Conservation (phyloP, 371 early-diverging fungal species). For the Circinella minor region DNA sequence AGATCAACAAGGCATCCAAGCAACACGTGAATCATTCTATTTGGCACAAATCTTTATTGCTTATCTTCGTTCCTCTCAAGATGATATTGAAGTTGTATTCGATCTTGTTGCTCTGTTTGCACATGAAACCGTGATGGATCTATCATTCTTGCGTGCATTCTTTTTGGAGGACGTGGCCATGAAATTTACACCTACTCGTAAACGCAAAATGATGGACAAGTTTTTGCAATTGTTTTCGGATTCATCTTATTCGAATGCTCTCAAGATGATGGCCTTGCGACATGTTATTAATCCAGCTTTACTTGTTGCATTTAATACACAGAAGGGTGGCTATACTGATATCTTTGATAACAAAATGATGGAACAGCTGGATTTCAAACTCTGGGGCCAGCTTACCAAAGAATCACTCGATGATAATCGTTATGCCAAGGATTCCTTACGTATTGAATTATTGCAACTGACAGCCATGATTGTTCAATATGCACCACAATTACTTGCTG, state of each 20-base stretch:
- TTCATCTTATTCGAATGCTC: constrained; percentile 39
- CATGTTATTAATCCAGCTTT: constrained; percentile 83
- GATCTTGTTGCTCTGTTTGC: constrained; percentile 80
- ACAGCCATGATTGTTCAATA: constrained; percentile 88
- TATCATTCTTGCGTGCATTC: constrained; percentile 73
- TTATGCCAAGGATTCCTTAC: constrained; percentile 73
- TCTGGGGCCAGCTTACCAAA: constrained; percentile 72
- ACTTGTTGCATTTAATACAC: constrained; percentile 55
- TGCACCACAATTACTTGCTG: constrained; percentile 76
- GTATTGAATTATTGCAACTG: constrained; percentile 91
- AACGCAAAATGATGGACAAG: constrained; percentile 66
- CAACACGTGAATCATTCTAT: constrained; percentile 60
- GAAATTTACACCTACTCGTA: constrained; percentile 58
- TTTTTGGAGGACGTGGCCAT: constrained; percentile 72
- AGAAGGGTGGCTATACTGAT: constrained; percentile 51
- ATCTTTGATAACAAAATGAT: constrained; percentile 73
- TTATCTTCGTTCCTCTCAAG: constrained; percentile 62
- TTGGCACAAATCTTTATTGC: constrained; percentile 75
- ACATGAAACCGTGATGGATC: constrained; percentile 73
- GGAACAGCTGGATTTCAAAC: constrained; percentile 64
- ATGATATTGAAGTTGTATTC: constrained; percentile 75
- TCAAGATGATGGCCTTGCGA: constrained; percentile 72
- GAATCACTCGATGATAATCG: constrained; percentile 60
- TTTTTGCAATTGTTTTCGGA: constrained; percentile 71
- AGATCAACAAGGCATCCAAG: constrained; percentile 53